Conservation (phyloP, 2,329 filamentous ascomycete species). For the Lithohypha guttulata region DNA sequence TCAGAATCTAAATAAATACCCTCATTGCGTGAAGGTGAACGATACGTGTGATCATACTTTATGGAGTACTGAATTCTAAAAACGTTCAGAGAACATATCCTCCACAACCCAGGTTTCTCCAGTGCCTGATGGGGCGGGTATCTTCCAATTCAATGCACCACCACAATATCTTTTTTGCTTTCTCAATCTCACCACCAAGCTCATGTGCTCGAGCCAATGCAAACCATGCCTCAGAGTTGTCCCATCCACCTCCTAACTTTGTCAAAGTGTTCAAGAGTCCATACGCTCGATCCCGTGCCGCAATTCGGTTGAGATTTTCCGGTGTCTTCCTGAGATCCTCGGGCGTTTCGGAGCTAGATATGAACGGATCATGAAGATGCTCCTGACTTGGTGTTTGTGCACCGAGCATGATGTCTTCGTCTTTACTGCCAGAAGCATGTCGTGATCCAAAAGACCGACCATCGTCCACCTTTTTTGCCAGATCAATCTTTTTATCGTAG, state of each 20-base stretch:
- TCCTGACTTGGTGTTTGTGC: slow-evolving; percentile 5
- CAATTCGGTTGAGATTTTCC: slow-evolving; percentile 68
- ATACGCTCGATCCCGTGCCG: slow-evolving; percentile 79
- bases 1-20: too few species aligned
- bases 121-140: slow-evolving; percentile 64
- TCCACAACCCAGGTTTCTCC: slow-evolving; percentile 58
- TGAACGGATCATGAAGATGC: slow-evolving; percentile 1
- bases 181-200: slow-evolving; percentile 70
- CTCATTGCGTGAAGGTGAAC: too few species aligned
- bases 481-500: slow-evolving; percentile 46
- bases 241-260: slow-evolving; percentile 79
- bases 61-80: too few species aligned
- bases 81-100: slow-evolving; percentile 55
- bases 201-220: slow-evolving; percentile 79
- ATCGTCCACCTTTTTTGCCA: slow-evolving; percentile 23
- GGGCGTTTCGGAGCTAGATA: slow-evolving; percentile 11
- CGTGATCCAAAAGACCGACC: slow-evolving; percentile 19
- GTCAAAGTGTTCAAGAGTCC: slow-evolving; percentile 72
- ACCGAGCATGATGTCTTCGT: slow-evolving; percentile 5
- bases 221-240: slow-evolving; percentile 88
- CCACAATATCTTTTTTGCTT: slow-evolving; percentile 88
- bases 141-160: slow-evolving; percentile 97
- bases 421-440: slow-evolving; percentile 18
- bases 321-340: slow-evolving; percentile 44
- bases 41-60: too few species aligned